phyloP scores from a whole-genome alignment of 2,329 filamentous ascomycete genomes.

The Rutstroemia sp. region DNA sequence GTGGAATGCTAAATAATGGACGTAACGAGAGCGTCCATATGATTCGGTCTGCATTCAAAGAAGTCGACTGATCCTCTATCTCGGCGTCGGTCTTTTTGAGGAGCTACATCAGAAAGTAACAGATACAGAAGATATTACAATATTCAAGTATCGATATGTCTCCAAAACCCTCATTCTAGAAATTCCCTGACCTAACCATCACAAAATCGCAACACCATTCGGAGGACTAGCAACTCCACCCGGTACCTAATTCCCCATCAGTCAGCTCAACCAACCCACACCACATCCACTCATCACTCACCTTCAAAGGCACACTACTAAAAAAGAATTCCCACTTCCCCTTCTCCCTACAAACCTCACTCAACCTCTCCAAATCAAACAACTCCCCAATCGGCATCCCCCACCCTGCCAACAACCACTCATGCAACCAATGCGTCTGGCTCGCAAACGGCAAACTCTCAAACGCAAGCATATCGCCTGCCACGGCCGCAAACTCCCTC shows the following conservation, averaged over 20 bases:
- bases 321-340: slow-evolving; percentile 55
- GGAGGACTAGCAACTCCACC: slow-evolving; percentile 26
- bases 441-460: slow-evolving; percentile 34
- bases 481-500: slow-evolving; percentile 37
- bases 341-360: slow-evolving; percentile 44
- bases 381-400: slow-evolving; percentile 44
- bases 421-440: slow-evolving; percentile 24
- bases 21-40: too few relatives aligned
- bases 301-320: slow-evolving; percentile 51
- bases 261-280: too few relatives aligned
- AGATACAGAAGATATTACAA: too few relatives aligned
- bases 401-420: slow-evolving; percentile 42
- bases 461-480: slow-evolving; percentile 36
- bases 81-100: too few relatives aligned
- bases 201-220: slow-evolving; percentile 26
- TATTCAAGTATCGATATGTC: too few relatives aligned
- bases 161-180: too few relatives aligned
- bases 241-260: slow-evolving; percentile 12
- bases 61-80: too few relatives aligned
- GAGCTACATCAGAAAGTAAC: too few relatives aligned
- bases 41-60: too few relatives aligned
- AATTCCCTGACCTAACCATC: background rate
- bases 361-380: slow-evolving; percentile 38
- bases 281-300: slow-evolving; percentile 19
- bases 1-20: too few relatives aligned